Evolutionary conservation across 441 rosid genomes (phyloP).

Genomic region (Oxalis stricta): DNA sequence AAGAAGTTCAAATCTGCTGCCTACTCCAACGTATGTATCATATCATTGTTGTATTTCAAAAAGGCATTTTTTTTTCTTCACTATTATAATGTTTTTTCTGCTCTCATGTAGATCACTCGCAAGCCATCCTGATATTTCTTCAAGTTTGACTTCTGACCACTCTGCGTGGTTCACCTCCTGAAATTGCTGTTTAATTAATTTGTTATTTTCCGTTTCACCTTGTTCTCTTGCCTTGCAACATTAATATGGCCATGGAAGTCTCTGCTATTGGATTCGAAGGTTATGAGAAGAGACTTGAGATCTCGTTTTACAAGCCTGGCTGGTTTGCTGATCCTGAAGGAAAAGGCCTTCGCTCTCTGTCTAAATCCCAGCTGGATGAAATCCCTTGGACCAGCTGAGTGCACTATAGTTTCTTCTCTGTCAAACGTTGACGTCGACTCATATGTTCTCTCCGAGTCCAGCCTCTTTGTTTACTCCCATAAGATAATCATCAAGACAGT

Average conservation of each 20-base stretch:
- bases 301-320: conserved; percentile 45
- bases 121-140: conserved; percentile 71
- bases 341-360: conserved; percentile 47
- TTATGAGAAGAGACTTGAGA: conserved; percentile 75
- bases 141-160: conserved; percentile 21
- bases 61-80: neutral
- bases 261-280: conserved; percentile 90
- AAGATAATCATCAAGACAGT: conserved; percentile 78
- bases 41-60: neutral
- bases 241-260: conserved; percentile 19
- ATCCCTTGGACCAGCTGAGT: conserved; percentile 55
- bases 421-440: conserved; percentile 53
- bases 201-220: conserved; percentile 15
- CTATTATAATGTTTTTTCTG: no score
- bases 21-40: conserved; percentile 63
- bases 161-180: conserved; percentile 21
- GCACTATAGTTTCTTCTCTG: conserved; percentile 66
- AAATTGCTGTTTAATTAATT: conserved; percentile 10
- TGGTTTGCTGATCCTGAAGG: conserved; percentile 55
- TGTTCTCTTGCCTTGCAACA: conserved; percentile 23
- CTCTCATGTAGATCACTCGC: conserved; percentile 61
- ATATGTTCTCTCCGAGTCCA: conserved; percentile 75
- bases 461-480: conserved; percentile 69
- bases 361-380: conserved; percentile 51
- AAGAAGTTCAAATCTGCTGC: conserved; percentile 87